phyloP scores from a whole-genome alignment of 2,329 filamentous ascomycete genomes.

The Fusarium pseudograminearum region DNA sequence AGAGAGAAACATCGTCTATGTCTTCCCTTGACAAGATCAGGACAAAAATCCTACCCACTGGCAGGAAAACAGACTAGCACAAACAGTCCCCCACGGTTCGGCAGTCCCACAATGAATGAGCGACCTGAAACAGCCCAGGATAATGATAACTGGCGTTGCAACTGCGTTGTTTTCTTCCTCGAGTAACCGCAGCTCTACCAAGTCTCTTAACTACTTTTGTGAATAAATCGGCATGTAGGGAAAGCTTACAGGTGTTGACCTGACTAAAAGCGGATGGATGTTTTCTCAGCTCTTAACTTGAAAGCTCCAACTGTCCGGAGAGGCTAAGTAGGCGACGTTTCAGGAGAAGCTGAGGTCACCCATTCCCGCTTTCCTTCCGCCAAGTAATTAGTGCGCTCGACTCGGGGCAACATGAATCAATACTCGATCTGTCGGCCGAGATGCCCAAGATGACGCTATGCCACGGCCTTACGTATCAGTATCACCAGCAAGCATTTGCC shows the following conservation, averaged over 20 bases:
- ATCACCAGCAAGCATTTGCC: neutral
- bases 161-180: constrained; percentile 22
- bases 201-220: constrained; percentile 19
- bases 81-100: constrained; percentile 31
- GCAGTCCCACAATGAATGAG: constrained; percentile 40
- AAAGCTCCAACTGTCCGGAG: constrained; percentile 7
- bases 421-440: constrained; percentile 25
- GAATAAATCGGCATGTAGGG: neutral
- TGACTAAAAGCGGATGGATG: neutral
- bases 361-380: constrained; percentile 11
- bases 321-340: constrained; percentile 27
- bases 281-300: constrained; percentile 9
- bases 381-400: constrained; percentile 5
- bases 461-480: neutral
- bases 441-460: neutral
- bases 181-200: constrained; percentile 30
- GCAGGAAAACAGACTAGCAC: constrained; percentile 22
- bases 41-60: neutral
- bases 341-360: constrained; percentile 33
- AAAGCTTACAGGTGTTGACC: constrained; percentile 1
- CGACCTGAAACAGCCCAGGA: constrained; percentile 48
- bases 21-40: constrained; percentile 7
- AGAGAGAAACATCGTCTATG: neutral
- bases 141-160: constrained; percentile 29
- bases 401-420: constrained; percentile 7